These are phyloP conservation scores for Serendipita sp. DNA, from an alignment of 768 basidiomycete species.

Conservation along the genomic window DNA sequence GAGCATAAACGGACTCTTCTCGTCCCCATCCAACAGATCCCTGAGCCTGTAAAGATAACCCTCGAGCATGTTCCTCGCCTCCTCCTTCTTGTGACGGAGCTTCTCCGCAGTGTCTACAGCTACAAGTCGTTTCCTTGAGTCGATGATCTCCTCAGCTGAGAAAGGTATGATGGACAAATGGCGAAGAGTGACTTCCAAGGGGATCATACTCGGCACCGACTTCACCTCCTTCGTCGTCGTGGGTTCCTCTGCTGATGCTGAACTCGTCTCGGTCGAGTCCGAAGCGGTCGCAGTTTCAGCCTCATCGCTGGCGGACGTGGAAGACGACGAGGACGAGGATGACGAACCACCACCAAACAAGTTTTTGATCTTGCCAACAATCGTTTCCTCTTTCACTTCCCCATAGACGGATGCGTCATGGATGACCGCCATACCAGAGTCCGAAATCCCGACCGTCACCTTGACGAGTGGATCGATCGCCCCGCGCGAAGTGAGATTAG, in stretches of 20 bases:
- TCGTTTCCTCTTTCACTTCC: conserved; percentile 66
- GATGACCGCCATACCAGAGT: conserved; percentile 73
- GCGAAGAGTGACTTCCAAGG: conserved; percentile 44
- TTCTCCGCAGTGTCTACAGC: conserved; percentile 65
- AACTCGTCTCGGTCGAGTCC: conserved; percentile 15
- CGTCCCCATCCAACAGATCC: conserved; percentile 57
- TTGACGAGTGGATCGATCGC: conserved; percentile 74
- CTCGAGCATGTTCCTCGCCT: conserved; percentile 83
- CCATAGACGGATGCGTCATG: conserved; percentile 65
- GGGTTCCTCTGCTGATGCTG: conserved; percentile 1
- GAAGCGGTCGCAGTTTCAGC: conserved; percentile 26
- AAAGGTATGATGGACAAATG: conserved; percentile 61
- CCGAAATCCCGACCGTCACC: conserved; percentile 66
- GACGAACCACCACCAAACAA: conserved; percentile 56
- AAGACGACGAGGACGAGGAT: conserved; percentile 17
- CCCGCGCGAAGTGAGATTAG: conserved; percentile 70
- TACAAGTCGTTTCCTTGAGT: conserved; percentile 53
- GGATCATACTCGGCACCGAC: conserved; percentile 41
- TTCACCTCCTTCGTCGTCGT: conserved; percentile 16
- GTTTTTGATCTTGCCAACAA: conserved; percentile 73
- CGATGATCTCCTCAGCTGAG: conserved; percentile 60
- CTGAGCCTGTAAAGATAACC: conserved; percentile 84
- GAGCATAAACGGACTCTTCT: conserved; percentile 63
- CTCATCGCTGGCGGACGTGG: conserved; percentile 16
- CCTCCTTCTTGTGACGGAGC: conserved; percentile 64